Conservation (phyloP, 176 grass and related monocot genomes). For the Chloris gayana region DNA sequence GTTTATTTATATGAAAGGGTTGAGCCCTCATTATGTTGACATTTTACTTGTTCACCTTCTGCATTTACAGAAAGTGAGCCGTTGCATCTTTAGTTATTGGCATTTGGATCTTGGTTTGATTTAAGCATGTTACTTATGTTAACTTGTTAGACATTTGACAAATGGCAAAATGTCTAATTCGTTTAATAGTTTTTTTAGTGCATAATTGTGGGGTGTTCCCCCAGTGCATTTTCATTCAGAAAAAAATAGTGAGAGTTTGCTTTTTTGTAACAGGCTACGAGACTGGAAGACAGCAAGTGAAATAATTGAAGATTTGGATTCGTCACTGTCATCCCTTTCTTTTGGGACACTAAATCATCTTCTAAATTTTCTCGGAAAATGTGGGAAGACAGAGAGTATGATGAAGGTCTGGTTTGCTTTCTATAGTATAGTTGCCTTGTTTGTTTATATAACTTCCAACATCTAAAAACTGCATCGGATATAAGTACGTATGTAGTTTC, state of each 20-base stretch:
- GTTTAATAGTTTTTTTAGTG: neutral
- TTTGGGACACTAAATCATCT: slow-evolving; percentile 82
- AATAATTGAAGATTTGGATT: slow-evolving; percentile 82
- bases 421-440: slow-evolving; percentile 11
- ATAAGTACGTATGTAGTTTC: slow-evolving; percentile 11
- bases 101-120: neutral
- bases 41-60: slow-evolving; percentile 4
- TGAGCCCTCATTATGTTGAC: slow-evolving; percentile 13
- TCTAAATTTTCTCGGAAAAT: slow-evolving; percentile 91
- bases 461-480: neutral
- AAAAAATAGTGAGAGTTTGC: neutral
- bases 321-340: slow-evolving; percentile 67
- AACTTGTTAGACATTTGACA: slow-evolving; percentile 1
- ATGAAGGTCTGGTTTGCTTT: slow-evolving; percentile 69
- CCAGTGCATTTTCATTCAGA: no score
- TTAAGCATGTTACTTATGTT: slow-evolving; percentile 5
- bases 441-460: slow-evolving; percentile 19
- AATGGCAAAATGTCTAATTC: slow-evolving; percentile 26
- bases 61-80: neutral
- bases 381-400: slow-evolving; percentile 86
- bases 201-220: no score
- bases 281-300: slow-evolving; percentile 83
- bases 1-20: slow-evolving; percentile 18
- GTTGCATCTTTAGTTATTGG: slow-evolving; percentile 9
- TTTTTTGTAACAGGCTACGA: slow-evolving; percentile 57